phyloP scores from a whole-genome alignment of 345 rosid species.

The Clarkia xantiana region DNA sequence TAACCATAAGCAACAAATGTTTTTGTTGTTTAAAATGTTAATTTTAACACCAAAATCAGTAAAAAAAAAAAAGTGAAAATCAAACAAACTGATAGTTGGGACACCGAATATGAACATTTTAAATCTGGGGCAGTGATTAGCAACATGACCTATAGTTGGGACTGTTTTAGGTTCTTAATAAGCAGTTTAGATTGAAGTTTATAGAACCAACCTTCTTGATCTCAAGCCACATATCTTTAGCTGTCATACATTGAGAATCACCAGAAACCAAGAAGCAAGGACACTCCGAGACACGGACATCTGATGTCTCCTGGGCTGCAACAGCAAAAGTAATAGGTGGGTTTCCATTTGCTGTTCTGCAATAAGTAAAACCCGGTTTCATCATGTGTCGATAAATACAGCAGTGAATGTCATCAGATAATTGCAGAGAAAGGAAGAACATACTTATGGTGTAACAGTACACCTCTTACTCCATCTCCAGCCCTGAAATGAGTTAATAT shows the following conservation, averaged over 20 bases:
- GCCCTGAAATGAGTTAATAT: conserved; percentile 24
- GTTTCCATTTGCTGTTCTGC: conserved; percentile 51
- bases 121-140: no score
- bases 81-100: no score
- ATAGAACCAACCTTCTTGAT: conserved; percentile 47
- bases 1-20: no score
- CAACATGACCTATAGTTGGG: no score
- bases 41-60: no score
- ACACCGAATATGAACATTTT: no score
- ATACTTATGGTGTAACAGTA: conserved; percentile 72
- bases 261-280: conserved; percentile 66
- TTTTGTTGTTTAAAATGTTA: no score
- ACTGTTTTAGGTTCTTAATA: no score
- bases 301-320: conserved; percentile 50
- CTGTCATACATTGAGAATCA: conserved; percentile 45
- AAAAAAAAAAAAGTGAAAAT: no score
- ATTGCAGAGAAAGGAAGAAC: conserved; percentile 9
- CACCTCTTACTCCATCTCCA: conserved; percentile 51
- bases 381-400: neutral
- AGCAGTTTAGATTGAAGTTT: neutral
- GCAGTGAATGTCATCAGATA: neutral
- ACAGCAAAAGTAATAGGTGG: conserved; percentile 57
- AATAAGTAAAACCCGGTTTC: neutral
- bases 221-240: conserved; percentile 78
- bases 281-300: conserved; percentile 52